Evolutionary conservation across 2,329 filamentous ascomycete genomes (phyloP).

Genomic region (Claviceps cyperi): DNA sequence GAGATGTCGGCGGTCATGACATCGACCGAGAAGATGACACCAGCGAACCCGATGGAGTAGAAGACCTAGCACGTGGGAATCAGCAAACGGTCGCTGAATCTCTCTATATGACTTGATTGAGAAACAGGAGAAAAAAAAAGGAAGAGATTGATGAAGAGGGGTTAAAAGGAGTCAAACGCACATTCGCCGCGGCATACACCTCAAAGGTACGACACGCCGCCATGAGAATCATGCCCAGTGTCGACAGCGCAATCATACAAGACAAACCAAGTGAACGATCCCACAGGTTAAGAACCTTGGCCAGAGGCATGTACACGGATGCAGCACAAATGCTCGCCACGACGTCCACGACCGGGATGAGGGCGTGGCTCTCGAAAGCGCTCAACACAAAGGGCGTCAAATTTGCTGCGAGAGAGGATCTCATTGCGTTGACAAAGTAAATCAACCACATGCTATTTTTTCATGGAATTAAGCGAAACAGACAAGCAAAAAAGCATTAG

Average conservation of each 20-base stretch:
- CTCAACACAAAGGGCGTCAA: slow-evolving; percentile 14
- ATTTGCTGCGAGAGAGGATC: slow-evolving; percentile 1
- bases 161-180: slow-evolving; percentile 5
- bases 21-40: slow-evolving; percentile 45
- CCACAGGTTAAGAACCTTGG: slow-evolving; percentile 49
- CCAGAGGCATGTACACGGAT: slow-evolving; percentile 45
- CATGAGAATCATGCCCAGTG: slow-evolving; percentile 42
- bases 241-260: slow-evolving; percentile 33
- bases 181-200: slow-evolving; percentile 36
- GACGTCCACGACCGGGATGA: slow-evolving; percentile 37
- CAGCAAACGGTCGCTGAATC: not conserved
- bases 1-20: slow-evolving; percentile 53
- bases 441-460: slow-evolving; percentile 4
- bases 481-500: not conserved
- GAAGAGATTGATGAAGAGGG: no score
- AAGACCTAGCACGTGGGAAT: slow-evolving; percentile 30
- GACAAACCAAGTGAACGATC: slow-evolving; percentile 46
- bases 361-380: slow-evolving; percentile 36
- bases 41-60: slow-evolving; percentile 45
- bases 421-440: slow-evolving; percentile 4
- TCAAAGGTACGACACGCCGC: slow-evolving; percentile 34
- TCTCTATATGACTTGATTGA: no score
- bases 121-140: not conserved
- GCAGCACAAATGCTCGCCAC: slow-evolving; percentile 39
- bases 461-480: not conserved